Evolutionary conservation across 148 eudicot species (phyloP), one percentile per base, ranked within the genome.

Genomic region (Spergularia marina): DNA sequence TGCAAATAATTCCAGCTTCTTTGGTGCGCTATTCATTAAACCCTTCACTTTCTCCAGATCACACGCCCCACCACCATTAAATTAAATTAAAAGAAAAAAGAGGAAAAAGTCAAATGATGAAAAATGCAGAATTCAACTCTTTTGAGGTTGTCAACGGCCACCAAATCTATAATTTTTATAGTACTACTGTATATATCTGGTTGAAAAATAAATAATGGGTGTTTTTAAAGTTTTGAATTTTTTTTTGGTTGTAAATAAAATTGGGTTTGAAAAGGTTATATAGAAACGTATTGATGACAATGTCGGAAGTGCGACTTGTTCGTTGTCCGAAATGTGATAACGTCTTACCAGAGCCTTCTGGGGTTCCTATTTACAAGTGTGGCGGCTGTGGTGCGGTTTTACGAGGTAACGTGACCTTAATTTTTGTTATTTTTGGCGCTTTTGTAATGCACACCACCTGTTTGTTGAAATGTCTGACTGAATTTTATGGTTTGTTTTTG

Each of bases 301-400:
- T 91, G 93, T 82, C 93, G 20, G 91, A 89, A 73, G 62, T 85
- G 10, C 86, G 94, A 1, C 57, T 92, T 73, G 99, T 95, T 86
- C 88, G 92, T 44, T 95, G 97, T 81, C 97, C 96, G 2, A 90
- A 84, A 74, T 95, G 97, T 80, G 84, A 85, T 74, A 89, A 90
- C 57, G 82, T 95, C 70, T 88, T 95, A 11, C 94, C 96, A 1
- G 96, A 95, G 88, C 83, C 90, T 51, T 77, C 85, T 14, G 88
- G 86, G 59, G 82, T 67, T 83, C 81, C 92, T 63, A 88, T 92
- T 76, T 95, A 92, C 74, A 86, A 85, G 79, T 90, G 99, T 79
- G 97, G 99, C 67, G 94, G 94, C 34, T 95, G 94, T 73, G 93
- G 94, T 73, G 85, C 93, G 82, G 82, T 91, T 80, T 91, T 95